Percentiles rank a stretch among this genome's conserved stretches.
These are phyloP conservation scores for Claviceps pusilla DNA, from an alignment of 2,329 filamentous ascomycete species.

Conservation along the genomic window DNA sequence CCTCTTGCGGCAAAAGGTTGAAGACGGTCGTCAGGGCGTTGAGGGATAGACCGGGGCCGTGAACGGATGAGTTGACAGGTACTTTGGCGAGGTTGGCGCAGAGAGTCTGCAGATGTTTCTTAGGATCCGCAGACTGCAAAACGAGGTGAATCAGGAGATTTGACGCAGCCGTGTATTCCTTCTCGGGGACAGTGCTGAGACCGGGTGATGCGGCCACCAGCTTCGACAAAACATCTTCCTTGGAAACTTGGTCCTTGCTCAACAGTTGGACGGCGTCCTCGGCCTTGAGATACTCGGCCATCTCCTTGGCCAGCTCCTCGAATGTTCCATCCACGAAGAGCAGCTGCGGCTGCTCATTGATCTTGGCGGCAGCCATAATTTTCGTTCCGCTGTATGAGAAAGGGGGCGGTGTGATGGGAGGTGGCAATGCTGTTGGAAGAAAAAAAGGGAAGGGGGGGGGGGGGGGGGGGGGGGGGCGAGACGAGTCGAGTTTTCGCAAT, in stretches of 20 bases:
- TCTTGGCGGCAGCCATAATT: slow-evolving; percentile 18
- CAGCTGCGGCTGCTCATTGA: slow-evolving; percentile 39
- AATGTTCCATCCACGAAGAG: slow-evolving; percentile 83
- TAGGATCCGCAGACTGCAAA: slow-evolving; percentile 68
- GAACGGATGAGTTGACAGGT: slow-evolving; percentile 68
- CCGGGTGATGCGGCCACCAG: slow-evolving; percentile 64
- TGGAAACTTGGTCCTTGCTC: slow-evolving; percentile 47
- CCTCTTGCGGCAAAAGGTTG: slow-evolving; percentile 69
- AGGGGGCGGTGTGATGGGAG: neutral
- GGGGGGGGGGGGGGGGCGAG: too few relatives aligned
- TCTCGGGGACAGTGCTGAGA: slow-evolving; percentile 79
- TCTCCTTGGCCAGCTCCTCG: slow-evolving; percentile 82
- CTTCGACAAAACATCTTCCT: slow-evolving; percentile 80
- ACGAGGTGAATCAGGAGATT: slow-evolving; percentile 93
- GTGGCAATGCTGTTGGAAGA: too few relatives aligned
- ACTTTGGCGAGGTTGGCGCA: slow-evolving; percentile 83
- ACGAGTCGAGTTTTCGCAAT: neutral
- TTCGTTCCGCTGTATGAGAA: neutral
- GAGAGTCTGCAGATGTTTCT: slow-evolving; percentile 73
- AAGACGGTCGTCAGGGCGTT: slow-evolving; percentile 89
- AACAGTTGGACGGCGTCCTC: slow-evolving; percentile 65
- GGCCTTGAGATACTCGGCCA: slow-evolving; percentile 83
- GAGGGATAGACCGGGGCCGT: slow-evolving; percentile 74
- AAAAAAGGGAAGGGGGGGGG: too few relatives aligned
- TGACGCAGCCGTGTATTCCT: slow-evolving; percentile 91